Evolutionary conservation across 2,329 filamentous ascomycete species (phyloP).

Genomic region (Ceratocystis destructans): DNA sequence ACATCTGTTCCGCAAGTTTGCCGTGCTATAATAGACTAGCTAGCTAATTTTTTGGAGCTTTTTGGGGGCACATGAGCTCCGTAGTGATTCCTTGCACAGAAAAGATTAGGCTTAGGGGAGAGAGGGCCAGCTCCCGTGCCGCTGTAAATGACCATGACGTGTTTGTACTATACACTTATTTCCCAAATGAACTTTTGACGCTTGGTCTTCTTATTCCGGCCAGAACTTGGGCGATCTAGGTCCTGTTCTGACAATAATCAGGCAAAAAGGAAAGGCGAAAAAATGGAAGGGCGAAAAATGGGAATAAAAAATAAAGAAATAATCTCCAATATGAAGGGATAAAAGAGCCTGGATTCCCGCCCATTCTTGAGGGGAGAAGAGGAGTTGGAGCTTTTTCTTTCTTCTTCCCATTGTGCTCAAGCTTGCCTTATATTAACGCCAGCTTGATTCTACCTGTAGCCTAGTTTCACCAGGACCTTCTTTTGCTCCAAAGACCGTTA

Average conservation of each 20-base stretch:
- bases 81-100: too few relatives aligned
- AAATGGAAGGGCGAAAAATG: background rate
- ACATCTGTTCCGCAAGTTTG: too few relatives aligned
- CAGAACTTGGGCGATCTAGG: background rate
- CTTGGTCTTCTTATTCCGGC: conserved; percentile 2
- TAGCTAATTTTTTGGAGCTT: too few relatives aligned
- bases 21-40: too few relatives aligned
- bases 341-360: background rate
- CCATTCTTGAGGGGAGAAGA: background rate
- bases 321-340: conserved; percentile 2
- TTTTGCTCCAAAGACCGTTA: background rate
- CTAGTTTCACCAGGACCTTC: background rate
- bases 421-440: background rate
- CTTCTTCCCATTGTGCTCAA: background rate
- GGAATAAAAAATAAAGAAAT: background rate
- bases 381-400: background rate
- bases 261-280: too few relatives aligned
- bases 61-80: too few relatives aligned
- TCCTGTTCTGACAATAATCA: background rate
- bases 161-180: too few relatives aligned
- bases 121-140: too few relatives aligned
- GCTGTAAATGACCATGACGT: too few relatives aligned
- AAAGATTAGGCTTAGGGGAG: too few relatives aligned
- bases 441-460: background rate
- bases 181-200: background rate